Percentiles rank a stretch among this genome's conserved stretches.
phyloP scores from a whole-genome alignment of 75 land plant genomes.

The Picea glauca region DNA sequence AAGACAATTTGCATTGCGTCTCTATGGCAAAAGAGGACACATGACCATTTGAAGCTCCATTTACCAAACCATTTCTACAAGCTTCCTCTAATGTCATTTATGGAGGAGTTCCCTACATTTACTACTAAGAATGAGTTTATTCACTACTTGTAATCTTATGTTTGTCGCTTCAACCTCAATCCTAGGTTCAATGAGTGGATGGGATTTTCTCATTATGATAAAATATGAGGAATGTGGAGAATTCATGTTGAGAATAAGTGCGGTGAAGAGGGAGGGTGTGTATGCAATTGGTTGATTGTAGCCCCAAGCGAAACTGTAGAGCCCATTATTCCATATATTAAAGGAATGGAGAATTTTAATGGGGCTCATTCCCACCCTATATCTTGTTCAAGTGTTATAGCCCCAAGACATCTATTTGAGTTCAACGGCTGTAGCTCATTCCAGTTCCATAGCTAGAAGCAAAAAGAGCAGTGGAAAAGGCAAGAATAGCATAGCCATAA shows the following conservation, averaged over 20 bases:
- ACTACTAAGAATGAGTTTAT: conserved; percentile 22
- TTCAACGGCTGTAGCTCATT: too few relatives aligned
- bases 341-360: too few relatives aligned
- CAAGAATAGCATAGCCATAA: too few relatives aligned
- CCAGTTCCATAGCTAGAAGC: too few relatives aligned
- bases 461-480: too few relatives aligned
- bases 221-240: conserved; percentile 8
- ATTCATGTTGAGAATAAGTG: neutral
- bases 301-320: conserved; percentile 88
- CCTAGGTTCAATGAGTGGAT: conserved; percentile 18
- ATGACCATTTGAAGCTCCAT: conserved; percentile 30
- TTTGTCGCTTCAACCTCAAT: conserved; percentile 14
- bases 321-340: conserved; percentile 13
- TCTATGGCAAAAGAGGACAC: conserved; percentile 51
- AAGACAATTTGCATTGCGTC: conserved; percentile 51
- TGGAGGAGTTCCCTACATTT: conserved; percentile 5
- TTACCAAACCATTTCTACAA: conserved; percentile 28
- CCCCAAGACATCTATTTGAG: too few relatives aligned
- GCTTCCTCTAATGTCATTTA: conserved; percentile 22
- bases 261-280: conserved; percentile 21
- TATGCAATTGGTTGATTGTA: conserved; percentile 55
- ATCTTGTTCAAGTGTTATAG: too few relatives aligned
- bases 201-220: conserved; percentile 12
- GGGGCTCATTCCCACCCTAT: too few relatives aligned
- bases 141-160: conserved; percentile 25